Evolutionary conservation across 2,329 filamentous ascomycete species (phyloP).

Genomic region (Aspergillus udagawae): DNA sequence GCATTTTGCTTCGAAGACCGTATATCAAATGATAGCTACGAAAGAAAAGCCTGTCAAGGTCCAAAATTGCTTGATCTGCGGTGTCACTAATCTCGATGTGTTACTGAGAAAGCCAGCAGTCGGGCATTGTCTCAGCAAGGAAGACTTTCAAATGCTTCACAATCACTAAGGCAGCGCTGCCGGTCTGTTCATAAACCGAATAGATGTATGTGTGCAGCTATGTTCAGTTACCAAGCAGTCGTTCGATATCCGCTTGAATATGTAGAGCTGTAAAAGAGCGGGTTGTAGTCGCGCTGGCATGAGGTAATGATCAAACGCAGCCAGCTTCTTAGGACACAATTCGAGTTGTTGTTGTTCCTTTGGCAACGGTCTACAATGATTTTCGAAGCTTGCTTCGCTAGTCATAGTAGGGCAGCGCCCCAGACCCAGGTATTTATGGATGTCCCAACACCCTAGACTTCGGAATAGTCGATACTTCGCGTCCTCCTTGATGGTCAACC

Average conservation of each 20-base stretch:
- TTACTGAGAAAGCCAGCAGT: neutral
- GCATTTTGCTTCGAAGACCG: constrained; percentile 54
- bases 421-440: neutral
- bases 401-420: neutral
- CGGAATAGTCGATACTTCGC: neutral
- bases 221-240: neutral
- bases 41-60: neutral
- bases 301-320: neutral
- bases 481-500: neutral
- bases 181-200: neutral
- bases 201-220: neutral
- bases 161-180: neutral
- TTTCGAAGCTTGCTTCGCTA: neutral
- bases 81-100: neutral
- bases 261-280: neutral
- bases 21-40: neutral
- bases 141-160: neutral
- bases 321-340: neutral
- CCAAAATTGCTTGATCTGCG: neutral
- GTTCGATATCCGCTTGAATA: neutral
- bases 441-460: neutral
- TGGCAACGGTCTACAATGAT: neutral
- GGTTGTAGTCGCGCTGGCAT: neutral
- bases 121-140: neutral
- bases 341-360: neutral